Percentiles rank a stretch among this genome's conserved stretches.
Evolutionary conservation across 108 stramenopile species (phyloP).

Genomic region (Nitzschia inconspicua): DNA sequence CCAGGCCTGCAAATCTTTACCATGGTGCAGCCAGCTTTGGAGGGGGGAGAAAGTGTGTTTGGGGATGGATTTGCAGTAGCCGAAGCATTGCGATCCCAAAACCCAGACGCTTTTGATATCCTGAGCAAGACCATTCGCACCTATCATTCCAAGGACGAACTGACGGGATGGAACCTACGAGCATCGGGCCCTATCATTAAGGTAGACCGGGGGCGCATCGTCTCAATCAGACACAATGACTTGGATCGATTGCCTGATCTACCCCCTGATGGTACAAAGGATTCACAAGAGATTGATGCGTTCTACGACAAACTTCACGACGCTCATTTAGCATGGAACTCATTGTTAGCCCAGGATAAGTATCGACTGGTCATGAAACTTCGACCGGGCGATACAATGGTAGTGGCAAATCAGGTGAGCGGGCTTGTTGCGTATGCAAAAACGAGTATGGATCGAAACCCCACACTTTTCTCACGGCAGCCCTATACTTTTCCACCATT

Average conservation of each 20-base stretch:
- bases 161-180: constrained; percentile 77
- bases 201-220: constrained; percentile 41
- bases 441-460: not conserved
- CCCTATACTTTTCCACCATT: not conserved
- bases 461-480: not conserved
- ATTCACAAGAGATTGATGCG: constrained; percentile 33
- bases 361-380: constrained; percentile 70
- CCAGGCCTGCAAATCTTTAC: constrained; percentile 86
- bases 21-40: constrained; percentile 67
- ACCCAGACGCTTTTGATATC: constrained; percentile 56
- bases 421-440: not conserved
- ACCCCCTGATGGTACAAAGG: constrained; percentile 34
- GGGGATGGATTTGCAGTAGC: constrained; percentile 78
- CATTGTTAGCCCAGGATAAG: constrained; percentile 53
- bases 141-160: constrained; percentile 62
- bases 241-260: constrained; percentile 79
- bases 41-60: constrained; percentile 56
- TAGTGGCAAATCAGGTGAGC: constrained; percentile 79
- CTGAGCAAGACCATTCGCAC: constrained; percentile 46
- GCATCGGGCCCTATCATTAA: constrained; percentile 65
- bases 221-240: constrained; percentile 79
- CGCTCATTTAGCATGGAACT: constrained; percentile 71
- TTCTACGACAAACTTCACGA: constrained; percentile 47
- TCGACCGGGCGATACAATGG: constrained; percentile 68
- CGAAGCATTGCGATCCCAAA: constrained; percentile 29